Percentiles rank a stretch among this genome's conserved stretches.
Evolutionary conservation across 2,329 filamentous ascomycete species (phyloP).

Genomic region (Bipolaris sorokiniana): DNA sequence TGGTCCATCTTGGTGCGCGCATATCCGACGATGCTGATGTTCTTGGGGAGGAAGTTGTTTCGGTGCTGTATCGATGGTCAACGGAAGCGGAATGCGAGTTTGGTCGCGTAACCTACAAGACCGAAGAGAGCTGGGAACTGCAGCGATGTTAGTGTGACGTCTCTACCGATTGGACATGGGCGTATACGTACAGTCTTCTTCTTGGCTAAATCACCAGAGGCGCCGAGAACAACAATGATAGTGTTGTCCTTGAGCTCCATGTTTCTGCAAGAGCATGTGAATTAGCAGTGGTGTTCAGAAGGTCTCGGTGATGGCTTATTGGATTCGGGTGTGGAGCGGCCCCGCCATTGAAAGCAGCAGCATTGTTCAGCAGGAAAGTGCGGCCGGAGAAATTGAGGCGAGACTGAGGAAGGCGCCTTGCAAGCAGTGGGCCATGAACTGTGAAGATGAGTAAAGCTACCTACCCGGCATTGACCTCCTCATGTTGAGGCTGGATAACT

Average conservation of each 20-base stretch:
- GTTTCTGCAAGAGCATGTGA: slow-evolving; percentile 61
- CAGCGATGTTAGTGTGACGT: slow-evolving; percentile 28
- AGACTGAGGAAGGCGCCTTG: background rate
- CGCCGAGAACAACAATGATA: slow-evolving; percentile 92
- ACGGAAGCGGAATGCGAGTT: slow-evolving; percentile 10
- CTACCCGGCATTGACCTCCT: slow-evolving; percentile 56
- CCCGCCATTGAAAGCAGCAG: slow-evolving; percentile 12
- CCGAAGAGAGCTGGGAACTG: slow-evolving; percentile 97
- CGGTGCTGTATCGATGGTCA: slow-evolving; percentile 71
- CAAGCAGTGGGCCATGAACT: background rate
- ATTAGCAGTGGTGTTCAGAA: slow-evolving; percentile 39
- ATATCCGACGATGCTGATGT: slow-evolving; percentile 97
- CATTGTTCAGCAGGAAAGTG: background rate
- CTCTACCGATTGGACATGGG: slow-evolving; percentile 2
- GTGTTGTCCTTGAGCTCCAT: slow-evolving; percentile 99
- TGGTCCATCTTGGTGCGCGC: slow-evolving; percentile 99
- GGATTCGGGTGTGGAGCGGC: slow-evolving; percentile 16
- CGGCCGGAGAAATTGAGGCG: slow-evolving; percentile 12
- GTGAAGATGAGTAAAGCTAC: slow-evolving; percentile 24
- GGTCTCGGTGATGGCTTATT: slow-evolving; percentile 6
- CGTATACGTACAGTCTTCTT: slow-evolving; percentile 87
- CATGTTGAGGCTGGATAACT: slow-evolving; percentile 54
- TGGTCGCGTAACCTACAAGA: slow-evolving; percentile 70
- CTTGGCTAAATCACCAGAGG: slow-evolving; percentile 96
- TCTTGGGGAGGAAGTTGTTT: slow-evolving; percentile 97